Percentiles rank a stretch among this genome's conserved stretches.
These are phyloP conservation scores for Microsporum audouinii DNA, from an alignment of 2,329 filamentous ascomycete species.

Conservation along the genomic window DNA sequence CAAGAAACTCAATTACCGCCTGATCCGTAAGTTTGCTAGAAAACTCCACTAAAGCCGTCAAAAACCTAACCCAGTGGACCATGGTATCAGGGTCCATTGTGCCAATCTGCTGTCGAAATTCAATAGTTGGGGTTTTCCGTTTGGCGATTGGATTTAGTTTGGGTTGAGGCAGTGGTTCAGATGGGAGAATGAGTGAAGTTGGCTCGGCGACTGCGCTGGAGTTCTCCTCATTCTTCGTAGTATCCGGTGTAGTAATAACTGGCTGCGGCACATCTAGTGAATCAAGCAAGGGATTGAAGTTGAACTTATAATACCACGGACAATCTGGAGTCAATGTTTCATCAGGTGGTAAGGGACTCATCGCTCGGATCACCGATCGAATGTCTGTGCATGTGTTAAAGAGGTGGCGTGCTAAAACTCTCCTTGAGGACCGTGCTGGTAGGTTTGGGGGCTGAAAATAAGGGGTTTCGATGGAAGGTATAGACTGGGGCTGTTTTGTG, in stretches of 20 bases:
- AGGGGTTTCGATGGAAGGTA: constrained; percentile 10
- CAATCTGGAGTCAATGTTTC: neutral
- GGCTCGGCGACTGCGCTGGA: neutral
- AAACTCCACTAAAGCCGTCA: constrained; percentile 13
- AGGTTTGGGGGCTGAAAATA: constrained; percentile 12
- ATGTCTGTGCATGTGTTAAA: constrained; percentile 14
- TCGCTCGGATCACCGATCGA: constrained; percentile 9
- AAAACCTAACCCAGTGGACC: constrained; percentile 13
- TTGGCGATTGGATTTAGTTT: neutral
- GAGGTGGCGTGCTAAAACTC: constrained; percentile 10
- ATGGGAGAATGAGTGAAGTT: neutral
- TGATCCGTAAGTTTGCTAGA: constrained; percentile 6
- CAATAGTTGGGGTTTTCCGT: constrained; percentile 12
- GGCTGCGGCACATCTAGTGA: neutral
- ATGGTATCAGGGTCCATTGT: constrained; percentile 13
- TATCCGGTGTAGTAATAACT: neutral
- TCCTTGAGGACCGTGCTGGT: constrained; percentile 2
- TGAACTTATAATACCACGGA: constrained; percentile 13
- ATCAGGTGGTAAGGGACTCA: constrained; percentile 9
- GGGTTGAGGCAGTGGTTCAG: neutral
- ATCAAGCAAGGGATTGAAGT: constrained; percentile 14
- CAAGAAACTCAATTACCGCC: constrained; percentile 11
- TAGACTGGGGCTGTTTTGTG: neutral
- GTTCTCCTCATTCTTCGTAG: neutral
- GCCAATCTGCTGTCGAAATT: constrained; percentile 12